Evolutionary conservation across 805 yeast species (phyloP).

Genomic region (Candida dajiaensis): DNA sequence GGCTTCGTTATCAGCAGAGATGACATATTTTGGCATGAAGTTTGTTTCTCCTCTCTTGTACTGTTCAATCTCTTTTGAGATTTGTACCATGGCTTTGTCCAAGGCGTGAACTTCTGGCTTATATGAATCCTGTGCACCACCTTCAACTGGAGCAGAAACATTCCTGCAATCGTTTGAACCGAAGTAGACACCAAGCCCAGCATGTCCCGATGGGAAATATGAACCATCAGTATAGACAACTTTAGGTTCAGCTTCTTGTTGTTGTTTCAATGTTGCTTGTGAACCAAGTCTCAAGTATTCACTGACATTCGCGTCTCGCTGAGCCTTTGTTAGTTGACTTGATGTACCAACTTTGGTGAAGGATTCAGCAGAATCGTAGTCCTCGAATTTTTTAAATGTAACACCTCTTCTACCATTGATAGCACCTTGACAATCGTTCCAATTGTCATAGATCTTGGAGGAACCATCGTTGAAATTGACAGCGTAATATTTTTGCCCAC

Average conservation of each 20-base stretch:
- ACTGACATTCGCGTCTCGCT: background rate
- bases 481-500: conserved; percentile 22
- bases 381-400: conserved; percentile 36
- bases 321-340: background rate
- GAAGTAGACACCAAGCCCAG: conserved; percentile 76
- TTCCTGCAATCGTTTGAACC: conserved; percentile 52
- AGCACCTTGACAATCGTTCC: conserved; percentile 29
- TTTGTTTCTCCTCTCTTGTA: conserved; percentile 13
- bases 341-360: conserved; percentile 5
- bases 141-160: conserved; percentile 44
- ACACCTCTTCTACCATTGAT: conserved; percentile 32
- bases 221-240: conserved; percentile 77
- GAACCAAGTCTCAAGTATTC: conserved; percentile 3
- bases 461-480: conserved; percentile 25
- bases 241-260: background rate
- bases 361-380: conserved; percentile 5
- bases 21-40: conserved; percentile 28
- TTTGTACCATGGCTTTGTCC: conserved; percentile 42
- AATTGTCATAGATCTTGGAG: conserved; percentile 24
- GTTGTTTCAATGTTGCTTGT: conserved; percentile 3
- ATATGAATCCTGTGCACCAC: conserved; percentile 61
- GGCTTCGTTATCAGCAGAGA: conserved; percentile 70
- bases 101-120: conserved; percentile 76
- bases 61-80: conserved; percentile 28
- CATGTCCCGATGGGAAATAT: conserved; percentile 50